Percentiles rank a stretch among this genome's conserved stretches.
These are phyloP conservation scores for Ophiocytium majus DNA, from an alignment of 352 stramenopile genomes.

Conservation along the genomic window DNA sequence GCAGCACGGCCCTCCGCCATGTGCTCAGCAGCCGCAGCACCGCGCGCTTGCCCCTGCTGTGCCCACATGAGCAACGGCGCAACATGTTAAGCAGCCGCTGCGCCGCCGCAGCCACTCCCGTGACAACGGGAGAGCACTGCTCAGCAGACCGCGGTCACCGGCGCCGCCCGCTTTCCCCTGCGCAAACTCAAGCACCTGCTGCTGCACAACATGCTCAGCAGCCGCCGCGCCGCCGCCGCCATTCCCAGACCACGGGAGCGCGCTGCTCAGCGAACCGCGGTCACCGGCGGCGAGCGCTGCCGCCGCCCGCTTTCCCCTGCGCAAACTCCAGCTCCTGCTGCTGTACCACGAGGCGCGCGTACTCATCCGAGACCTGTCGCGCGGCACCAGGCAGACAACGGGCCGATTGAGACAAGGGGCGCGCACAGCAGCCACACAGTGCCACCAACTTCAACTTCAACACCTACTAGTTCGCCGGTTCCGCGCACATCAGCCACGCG, in stretches of 20 bases:
- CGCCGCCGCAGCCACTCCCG: neutral
- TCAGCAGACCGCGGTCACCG: neutral
- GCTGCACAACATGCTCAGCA: too few relatives aligned
- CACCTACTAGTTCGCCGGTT: too few relatives aligned
- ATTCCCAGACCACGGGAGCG: neutral
- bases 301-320: neutral
- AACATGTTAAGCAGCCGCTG: neutral
- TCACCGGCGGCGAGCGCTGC: neutral
- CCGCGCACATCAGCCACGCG: too few relatives aligned
- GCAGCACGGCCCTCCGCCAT: too few relatives aligned
- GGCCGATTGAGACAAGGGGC: neutral
- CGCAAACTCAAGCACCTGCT: neutral
- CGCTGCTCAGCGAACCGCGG: neutral
- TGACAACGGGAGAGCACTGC: neutral
- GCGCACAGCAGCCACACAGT: too few relatives aligned
- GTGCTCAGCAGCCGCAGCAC: too few relatives aligned
- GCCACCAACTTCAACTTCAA: too few relatives aligned
- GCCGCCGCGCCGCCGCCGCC: too few relatives aligned
- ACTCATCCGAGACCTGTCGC: constrained; percentile 37
- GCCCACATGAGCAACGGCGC: too few relatives aligned
- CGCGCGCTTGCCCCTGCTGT: too few relatives aligned
- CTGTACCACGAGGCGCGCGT: constrained; percentile 31
- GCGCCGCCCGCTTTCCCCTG: neutral
- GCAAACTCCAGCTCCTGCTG: constrained; percentile 21
- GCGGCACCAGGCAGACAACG: neutral